Evolutionary conservation across 2,329 filamentous ascomycete genomes (phyloP).

Genomic region (Thelonectria blattea): DNA sequence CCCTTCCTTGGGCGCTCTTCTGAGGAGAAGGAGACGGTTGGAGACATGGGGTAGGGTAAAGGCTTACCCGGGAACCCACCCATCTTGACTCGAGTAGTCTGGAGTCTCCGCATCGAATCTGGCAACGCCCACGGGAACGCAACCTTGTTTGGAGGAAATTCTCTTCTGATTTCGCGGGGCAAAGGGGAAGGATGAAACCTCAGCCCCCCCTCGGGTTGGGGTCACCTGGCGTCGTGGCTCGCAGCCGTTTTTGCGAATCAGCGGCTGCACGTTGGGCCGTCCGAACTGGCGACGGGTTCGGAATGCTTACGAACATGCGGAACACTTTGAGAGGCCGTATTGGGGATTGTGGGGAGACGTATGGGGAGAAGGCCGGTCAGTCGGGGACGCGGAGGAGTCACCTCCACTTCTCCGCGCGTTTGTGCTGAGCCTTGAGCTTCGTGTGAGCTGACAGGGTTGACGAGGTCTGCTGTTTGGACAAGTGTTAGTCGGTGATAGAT

Average conservation of each 20-base stretch:
- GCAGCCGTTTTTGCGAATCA: too few relatives aligned
- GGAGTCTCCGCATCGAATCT: slow-evolving; percentile 25
- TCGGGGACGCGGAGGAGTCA: too few relatives aligned
- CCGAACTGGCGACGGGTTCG: too few relatives aligned
- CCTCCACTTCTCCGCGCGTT: too few relatives aligned
- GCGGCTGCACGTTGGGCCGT: too few relatives aligned
- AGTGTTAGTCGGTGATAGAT: too few relatives aligned
- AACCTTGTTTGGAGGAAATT: slow-evolving; percentile 30
- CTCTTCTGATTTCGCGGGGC: not conserved
- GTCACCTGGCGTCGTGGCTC: not conserved
- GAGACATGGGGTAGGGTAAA: slow-evolving; percentile 28
- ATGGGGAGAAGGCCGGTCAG: slow-evolving; percentile 3
- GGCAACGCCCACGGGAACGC: slow-evolving; percentile 20
- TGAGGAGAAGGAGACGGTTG: slow-evolving; percentile 1
- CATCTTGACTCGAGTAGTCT: slow-evolving; percentile 18
- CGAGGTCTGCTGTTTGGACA: too few relatives aligned
- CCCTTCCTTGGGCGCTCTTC: not conserved
- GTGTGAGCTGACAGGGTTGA: too few relatives aligned
- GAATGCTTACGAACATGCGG: not conserved
- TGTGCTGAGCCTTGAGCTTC: too few relatives aligned
- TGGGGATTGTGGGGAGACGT: slow-evolving; percentile 1
- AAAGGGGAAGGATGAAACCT: slow-evolving; percentile 28
- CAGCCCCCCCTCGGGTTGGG: slow-evolving; percentile 22
- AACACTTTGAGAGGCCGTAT: not conserved
- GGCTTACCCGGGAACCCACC: slow-evolving; percentile 27